Conservation (phyloP, 2,329 filamentous ascomycete genomes). For the Trichoderma arundinaceum region DNA sequence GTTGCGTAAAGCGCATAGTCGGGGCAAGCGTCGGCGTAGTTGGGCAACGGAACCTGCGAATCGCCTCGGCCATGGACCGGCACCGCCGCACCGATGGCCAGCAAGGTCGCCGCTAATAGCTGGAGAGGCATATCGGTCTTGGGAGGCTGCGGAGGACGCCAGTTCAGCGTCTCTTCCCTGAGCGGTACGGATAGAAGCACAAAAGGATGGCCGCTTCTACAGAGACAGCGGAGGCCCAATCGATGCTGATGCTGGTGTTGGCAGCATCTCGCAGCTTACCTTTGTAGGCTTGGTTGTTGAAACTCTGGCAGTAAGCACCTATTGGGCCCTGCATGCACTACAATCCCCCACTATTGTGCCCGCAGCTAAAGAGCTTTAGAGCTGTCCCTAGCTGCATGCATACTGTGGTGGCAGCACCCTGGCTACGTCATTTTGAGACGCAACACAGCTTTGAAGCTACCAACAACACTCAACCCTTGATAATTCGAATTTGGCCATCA, state of each 20-base stretch:
- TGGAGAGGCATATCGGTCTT: constrained; percentile 38
- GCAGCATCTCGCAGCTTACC: too few species aligned
- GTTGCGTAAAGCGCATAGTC: constrained; percentile 50
- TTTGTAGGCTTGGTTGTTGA: too few species aligned
- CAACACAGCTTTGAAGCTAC: neutral
- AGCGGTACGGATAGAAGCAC: neutral
- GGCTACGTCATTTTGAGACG: constrained; percentile 2
- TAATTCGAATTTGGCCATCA: too few species aligned
- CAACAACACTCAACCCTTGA: too few species aligned
- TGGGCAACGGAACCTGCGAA: constrained; percentile 39
- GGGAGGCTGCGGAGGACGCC: constrained; percentile 10
- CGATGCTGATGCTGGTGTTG: neutral
- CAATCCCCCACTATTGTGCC: constrained; percentile 15
- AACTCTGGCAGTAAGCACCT: neutral
- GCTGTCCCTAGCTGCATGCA: constrained; percentile 1
- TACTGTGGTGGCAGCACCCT: neutral
- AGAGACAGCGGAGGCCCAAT: neutral
- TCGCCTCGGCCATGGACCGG: constrained; percentile 34
- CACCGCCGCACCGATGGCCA: constrained; percentile 36
- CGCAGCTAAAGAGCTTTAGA: constrained; percentile 7
- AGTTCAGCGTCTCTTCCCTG: neutral
- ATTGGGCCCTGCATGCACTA: constrained; percentile 11
- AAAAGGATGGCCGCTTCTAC: neutral
- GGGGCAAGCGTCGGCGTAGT: constrained; percentile 45
- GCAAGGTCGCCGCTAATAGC: constrained; percentile 39